A percentile compares a stretch with the other conserved stretches of the same genome.
phyloP scores from a whole-genome alignment of 441 rosid genomes.

The Gossypium schwendimanii region DNA sequence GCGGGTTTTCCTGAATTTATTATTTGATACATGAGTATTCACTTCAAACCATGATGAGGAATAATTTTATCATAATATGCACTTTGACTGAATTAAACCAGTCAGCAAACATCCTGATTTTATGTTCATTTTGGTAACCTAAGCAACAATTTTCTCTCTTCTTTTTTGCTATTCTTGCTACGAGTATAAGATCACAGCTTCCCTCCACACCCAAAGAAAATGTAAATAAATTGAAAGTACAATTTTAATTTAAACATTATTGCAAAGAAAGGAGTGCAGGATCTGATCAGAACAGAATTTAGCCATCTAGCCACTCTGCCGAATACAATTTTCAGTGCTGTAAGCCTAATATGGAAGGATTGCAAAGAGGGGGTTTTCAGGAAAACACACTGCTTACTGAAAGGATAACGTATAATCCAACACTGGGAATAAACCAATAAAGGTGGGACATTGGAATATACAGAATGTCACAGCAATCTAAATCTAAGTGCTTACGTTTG shows the following conservation, averaged over 20 bases:
- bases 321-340: background rate
- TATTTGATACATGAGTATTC: background rate
- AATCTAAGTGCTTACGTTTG: constrained; percentile 51
- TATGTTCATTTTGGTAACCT: no score
- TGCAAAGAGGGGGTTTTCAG: background rate
- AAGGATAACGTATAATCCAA: constrained; percentile 4
- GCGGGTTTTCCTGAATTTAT: constrained; percentile 68
- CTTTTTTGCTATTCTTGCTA: background rate
- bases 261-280: background rate
- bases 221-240: background rate
- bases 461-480: background rate
- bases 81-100: background rate
- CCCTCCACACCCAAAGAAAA: background rate
- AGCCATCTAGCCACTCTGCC: background rate
- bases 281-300: background rate
- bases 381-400: background rate
- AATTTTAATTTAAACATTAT: background rate
- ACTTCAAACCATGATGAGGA: background rate
- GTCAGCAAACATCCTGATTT: background rate
- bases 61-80: background rate
- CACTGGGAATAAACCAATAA: background rate
- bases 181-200: background rate
- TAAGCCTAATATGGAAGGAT: background rate
- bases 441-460: background rate
- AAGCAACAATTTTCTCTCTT: background rate